These are phyloP conservation scores for Zoysia japonica DNA, from an alignment of 176 grass and related monocot genomes.

Conservation along the genomic window DNA sequence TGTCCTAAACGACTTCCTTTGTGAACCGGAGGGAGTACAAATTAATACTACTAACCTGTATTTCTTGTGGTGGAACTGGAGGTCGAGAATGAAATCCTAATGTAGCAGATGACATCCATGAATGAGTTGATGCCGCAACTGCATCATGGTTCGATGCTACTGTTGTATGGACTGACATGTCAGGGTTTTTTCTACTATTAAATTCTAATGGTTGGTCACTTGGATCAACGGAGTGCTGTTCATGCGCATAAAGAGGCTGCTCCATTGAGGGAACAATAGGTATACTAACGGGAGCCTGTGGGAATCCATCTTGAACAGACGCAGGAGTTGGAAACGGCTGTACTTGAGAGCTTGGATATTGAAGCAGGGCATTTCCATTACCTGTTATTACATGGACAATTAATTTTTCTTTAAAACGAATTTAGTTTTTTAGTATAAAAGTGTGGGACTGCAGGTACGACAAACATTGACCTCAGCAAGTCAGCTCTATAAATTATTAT, in stretches of 20 bases:
- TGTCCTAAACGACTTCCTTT: too few relatives aligned
- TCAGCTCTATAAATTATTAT: neutral
- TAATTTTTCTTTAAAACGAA: neutral
- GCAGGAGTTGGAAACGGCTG: constrained; percentile 40
- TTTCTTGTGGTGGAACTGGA: constrained; percentile 48
- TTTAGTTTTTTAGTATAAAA: neutral
- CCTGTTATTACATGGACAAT: constrained; percentile 43
- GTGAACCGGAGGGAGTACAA: neutral
- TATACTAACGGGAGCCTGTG: constrained; percentile 37
- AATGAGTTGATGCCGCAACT: constrained; percentile 45
- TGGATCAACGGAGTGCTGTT: constrained; percentile 46
- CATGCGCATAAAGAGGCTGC: constrained; percentile 37
- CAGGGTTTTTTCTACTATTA: constrained; percentile 52
- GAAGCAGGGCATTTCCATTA: constrained; percentile 50
- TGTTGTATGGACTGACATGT: constrained; percentile 47
- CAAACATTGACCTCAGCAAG: neutral
- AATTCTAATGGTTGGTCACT: constrained; percentile 68
- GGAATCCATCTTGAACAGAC: constrained; percentile 71
- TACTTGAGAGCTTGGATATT: constrained; percentile 48
- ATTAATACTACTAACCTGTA: constrained; percentile 48
- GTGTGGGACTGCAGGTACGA: neutral
- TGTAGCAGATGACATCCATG: constrained; percentile 67
- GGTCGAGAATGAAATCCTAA: constrained; percentile 55
- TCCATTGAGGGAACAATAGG: constrained; percentile 35
- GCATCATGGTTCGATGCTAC: constrained; percentile 55